phyloP scores from a whole-genome alignment of 2,329 filamentous ascomycete species.

The Fusarium nelsonii region DNA sequence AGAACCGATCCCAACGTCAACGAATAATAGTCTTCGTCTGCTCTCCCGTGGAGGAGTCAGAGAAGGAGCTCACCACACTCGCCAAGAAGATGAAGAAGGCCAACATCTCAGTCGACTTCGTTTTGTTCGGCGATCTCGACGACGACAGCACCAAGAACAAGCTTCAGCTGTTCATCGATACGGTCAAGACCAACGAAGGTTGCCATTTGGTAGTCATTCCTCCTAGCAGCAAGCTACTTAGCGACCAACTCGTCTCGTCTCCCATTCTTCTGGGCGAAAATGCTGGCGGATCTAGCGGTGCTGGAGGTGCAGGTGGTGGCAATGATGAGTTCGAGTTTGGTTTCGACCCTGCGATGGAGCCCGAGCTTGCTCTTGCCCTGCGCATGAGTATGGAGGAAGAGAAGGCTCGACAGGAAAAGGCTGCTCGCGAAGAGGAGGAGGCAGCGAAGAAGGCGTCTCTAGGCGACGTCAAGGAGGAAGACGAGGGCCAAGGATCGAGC shows the following conservation, averaged over 20 bases:
- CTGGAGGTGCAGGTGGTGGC: slow-evolving; percentile 69
- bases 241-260: slow-evolving; percentile 89
- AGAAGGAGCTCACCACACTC: slow-evolving; percentile 88
- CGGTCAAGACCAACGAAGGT: slow-evolving; percentile 90
- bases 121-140: slow-evolving; percentile 93
- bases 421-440: slow-evolving; percentile 80
- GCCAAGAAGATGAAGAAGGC: slow-evolving; percentile 99
- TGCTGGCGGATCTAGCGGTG: slow-evolving; percentile 66
- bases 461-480: slow-evolving; percentile 85
- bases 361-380: slow-evolving; percentile 91
- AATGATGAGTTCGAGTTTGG: slow-evolving; percentile 79
- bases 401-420: slow-evolving; percentile 90
- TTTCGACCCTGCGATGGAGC: slow-evolving; percentile 91
- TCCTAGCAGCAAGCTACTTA: slow-evolving; percentile 90
- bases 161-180: slow-evolving; percentile 91
- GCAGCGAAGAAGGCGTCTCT: slow-evolving; percentile 80
- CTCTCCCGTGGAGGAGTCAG: slow-evolving; percentile 89
- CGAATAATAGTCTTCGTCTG: slow-evolving; percentile 98
- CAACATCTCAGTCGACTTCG: slow-evolving; percentile 92
- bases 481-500: slow-evolving; percentile 67
- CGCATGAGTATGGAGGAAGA: slow-evolving; percentile 99
- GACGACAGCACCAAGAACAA: slow-evolving; percentile 92
- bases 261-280: slow-evolving; percentile 90
- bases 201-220: slow-evolving; percentile 92
- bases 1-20: slow-evolving; percentile 97